Conservation (phyloP, 2,329 filamentous ascomycete species). For the Dryadomyces quercivorus region DNA sequence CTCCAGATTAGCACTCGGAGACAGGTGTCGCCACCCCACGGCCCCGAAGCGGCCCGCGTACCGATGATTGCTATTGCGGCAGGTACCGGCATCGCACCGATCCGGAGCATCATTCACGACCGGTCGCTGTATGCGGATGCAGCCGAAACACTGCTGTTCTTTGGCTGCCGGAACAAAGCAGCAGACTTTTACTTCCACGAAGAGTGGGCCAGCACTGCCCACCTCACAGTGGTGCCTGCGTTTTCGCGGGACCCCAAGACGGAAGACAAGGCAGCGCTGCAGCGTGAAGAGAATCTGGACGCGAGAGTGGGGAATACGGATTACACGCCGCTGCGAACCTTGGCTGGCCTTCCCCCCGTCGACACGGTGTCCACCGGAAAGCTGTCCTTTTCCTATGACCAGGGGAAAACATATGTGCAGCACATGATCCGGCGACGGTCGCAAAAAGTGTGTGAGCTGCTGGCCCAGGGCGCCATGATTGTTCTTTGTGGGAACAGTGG, state of each 20-base stretch:
- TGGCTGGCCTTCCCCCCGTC: not conserved
- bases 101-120: slow-evolving; percentile 70
- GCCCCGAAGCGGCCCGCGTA: slow-evolving; percentile 23
- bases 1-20: slow-evolving; percentile 48
- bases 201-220: slow-evolving; percentile 48
- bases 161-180: slow-evolving; percentile 62
- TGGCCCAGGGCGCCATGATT: slow-evolving; percentile 31
- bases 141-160: slow-evolving; percentile 52
- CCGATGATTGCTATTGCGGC: slow-evolving; percentile 72
- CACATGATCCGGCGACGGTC: slow-evolving; percentile 36
- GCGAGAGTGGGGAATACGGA: not conserved
- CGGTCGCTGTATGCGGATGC: slow-evolving; percentile 28
- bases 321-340: not conserved
- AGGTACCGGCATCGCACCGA: slow-evolving; percentile 77
- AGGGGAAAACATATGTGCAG: slow-evolving; percentile 43
- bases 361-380: not conserved
- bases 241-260: slow-evolving; percentile 33
- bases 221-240: slow-evolving; percentile 27
- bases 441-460: slow-evolving; percentile 20
- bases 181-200: slow-evolving; percentile 73
- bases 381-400: slow-evolving; percentile 6
- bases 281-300: not conserved
- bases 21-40: slow-evolving; percentile 32
- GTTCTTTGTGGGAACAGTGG: slow-evolving; percentile 44
- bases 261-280: not conserved